A percentile compares a stretch with the other conserved stretches of the same genome.
phyloP scores from a whole-genome alignment of 2,329 filamentous ascomycete species.

The Clarireedia paspali region DNA sequence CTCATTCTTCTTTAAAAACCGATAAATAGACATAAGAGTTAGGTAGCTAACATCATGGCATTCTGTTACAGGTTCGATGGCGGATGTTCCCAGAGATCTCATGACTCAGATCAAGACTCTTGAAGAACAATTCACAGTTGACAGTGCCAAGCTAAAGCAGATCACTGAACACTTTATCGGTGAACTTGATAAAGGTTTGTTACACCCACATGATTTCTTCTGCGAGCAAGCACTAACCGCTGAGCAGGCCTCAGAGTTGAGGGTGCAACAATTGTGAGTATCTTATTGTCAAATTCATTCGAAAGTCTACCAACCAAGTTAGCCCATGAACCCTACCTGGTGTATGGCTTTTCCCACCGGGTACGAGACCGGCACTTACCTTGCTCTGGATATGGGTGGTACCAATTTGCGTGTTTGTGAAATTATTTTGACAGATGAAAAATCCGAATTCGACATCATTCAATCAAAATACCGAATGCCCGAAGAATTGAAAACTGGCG shows the following conservation, averaged over 20 bases:
- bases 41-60: slow-evolving; percentile 14
- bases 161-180: slow-evolving; percentile 84
- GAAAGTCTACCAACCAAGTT: slow-evolving; percentile 14
- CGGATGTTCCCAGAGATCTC: slow-evolving; percentile 82
- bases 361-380: slow-evolving; percentile 76
- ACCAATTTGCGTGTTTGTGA: slow-evolving; percentile 94
- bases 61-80: slow-evolving; percentile 64
- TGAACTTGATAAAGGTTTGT: slow-evolving; percentile 75
- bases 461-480: slow-evolving; percentile 96
- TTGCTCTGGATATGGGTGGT: slow-evolving; percentile 92
- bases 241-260: slow-evolving; percentile 67
- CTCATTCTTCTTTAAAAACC: no score
- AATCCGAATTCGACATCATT: slow-evolving; percentile 87
- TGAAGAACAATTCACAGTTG: slow-evolving; percentile 77
- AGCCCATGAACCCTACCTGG: slow-evolving; percentile 99
- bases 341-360: slow-evolving; percentile 85
- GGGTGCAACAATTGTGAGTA: slow-evolving; percentile 82
- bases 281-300: slow-evolving; percentile 17
- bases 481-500: slow-evolving; percentile 81
- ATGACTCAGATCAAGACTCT: slow-evolving; percentile 72
- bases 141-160: slow-evolving; percentile 72
- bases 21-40: neutral
- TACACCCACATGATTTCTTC: neutral
- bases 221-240: slow-evolving; percentile 7
- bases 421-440: slow-evolving; percentile 78